Conservation (phyloP, 768 basidiomycete species). For the Tulasnella sp. region DNA sequence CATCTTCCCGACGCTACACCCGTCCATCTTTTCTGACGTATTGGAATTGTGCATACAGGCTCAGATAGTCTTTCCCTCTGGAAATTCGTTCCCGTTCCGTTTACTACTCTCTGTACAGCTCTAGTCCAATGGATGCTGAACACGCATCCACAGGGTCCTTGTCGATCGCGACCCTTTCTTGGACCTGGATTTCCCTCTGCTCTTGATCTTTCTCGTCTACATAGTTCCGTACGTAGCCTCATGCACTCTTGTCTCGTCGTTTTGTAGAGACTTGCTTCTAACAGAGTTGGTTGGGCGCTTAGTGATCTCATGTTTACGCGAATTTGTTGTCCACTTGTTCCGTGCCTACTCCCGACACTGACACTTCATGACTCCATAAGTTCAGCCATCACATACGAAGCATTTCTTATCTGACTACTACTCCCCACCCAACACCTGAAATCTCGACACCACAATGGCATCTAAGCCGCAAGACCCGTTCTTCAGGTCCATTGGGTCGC, state of each 20-base stretch:
- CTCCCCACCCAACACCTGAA: background rate
- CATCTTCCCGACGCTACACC: background rate
- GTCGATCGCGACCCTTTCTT: background rate
- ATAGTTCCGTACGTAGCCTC: no score
- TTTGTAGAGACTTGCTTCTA: no score
- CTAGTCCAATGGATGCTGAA: background rate
- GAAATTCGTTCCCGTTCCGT: no score
- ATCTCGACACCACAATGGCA: background rate
- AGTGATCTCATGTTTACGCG: no score
- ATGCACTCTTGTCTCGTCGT: no score
- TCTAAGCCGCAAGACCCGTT: constrained; percentile 26
- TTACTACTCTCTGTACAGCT: no score
- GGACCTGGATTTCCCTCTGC: background rate
- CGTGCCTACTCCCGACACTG: no score
- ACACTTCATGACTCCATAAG: no score
- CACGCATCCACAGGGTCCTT: background rate
- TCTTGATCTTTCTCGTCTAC: no score
- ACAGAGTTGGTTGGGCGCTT: no score
- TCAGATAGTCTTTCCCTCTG: background rate
- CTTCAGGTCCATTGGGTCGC: constrained; percentile 47
- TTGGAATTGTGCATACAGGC: background rate
- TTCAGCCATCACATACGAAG: no score
- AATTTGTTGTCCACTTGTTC: no score
- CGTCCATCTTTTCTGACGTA: background rate
- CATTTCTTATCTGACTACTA: background rate